Evolutionary conservation across 176 grass and related monocot species (phyloP).

Genomic region (Triticum dicoccoides): DNA sequence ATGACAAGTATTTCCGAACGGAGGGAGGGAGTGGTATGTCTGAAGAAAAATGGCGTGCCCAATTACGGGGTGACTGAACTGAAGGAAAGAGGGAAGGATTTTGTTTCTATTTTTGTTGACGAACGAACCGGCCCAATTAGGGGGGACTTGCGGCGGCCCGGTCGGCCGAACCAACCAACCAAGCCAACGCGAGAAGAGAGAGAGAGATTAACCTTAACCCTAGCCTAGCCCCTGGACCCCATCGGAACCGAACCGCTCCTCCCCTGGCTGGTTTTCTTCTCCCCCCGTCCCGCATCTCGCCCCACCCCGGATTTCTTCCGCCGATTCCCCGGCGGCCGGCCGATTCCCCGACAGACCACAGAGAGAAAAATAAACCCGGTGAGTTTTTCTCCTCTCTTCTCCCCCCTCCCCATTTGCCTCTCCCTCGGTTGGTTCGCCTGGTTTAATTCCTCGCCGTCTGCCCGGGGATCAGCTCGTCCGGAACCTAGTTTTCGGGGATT

Average conservation of each 20-base stretch:
- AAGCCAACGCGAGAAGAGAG: background rate
- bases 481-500: background rate
- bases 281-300: background rate
- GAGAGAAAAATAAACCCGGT: constrained; percentile 33
- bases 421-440: background rate
- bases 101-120: too few species aligned
- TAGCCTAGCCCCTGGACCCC: background rate
- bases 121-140: background rate
- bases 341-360: background rate
- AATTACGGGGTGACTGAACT: too few species aligned
- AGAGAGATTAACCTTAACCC: background rate
- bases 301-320: constrained; percentile 4
- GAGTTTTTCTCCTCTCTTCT: constrained; percentile 2
- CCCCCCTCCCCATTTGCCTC: background rate
- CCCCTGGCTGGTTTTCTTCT: constrained; percentile 14
- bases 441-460: background rate
- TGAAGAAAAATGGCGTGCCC: too few species aligned
- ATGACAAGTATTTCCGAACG: too few species aligned
- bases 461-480: background rate
- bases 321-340: constrained; percentile 4
- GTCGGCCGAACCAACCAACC: background rate
- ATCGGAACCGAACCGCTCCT: background rate
- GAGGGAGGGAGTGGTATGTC: too few species aligned
- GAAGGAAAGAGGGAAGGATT: too few species aligned
- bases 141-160: background rate